Percentiles rank a stretch among this genome's conserved stretches.
Evolutionary conservation across 2,329 filamentous ascomycete genomes (phyloP).

Genomic region (Eutypa lata): DNA sequence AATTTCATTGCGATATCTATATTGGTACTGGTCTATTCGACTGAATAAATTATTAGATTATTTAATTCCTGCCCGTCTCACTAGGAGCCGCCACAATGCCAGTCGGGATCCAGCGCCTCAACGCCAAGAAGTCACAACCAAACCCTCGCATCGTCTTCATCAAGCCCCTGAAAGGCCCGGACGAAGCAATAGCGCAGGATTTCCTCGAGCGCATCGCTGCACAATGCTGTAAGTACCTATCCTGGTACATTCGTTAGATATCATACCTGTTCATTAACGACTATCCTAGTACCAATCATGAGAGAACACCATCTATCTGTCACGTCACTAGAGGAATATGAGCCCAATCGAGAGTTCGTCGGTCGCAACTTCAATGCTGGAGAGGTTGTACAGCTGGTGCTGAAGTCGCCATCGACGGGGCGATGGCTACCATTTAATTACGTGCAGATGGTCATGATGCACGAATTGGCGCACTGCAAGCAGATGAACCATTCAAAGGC

Average conservation of each 20-base stretch:
- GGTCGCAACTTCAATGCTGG: constrained; percentile 90
- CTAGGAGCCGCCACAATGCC: constrained; percentile 55
- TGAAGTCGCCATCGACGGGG: constrained; percentile 62
- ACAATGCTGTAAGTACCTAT: constrained; percentile 59
- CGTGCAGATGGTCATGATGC: constrained; percentile 95
- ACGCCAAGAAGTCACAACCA: constrained; percentile 69
- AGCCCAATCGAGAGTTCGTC: constrained; percentile 77
- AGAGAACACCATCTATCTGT: constrained; percentile 61
- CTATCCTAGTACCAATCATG: constrained; percentile 61
- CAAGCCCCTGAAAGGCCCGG: constrained; percentile 67
- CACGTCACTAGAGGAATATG: constrained; percentile 75
- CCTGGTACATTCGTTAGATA: background rate
- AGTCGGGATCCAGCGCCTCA: constrained; percentile 74
- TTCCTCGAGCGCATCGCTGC: constrained; percentile 77
- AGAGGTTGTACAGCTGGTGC: constrained; percentile 80
- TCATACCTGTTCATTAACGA: constrained; percentile 1
- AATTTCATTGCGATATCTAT: too few relatives aligned
- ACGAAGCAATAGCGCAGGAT: constrained; percentile 61
- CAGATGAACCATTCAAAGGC: constrained; percentile 85
- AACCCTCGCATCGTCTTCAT: constrained; percentile 83
- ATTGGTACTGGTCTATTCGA: too few relatives aligned
- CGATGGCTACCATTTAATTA: constrained; percentile 79
- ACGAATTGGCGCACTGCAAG: constrained; percentile 83
- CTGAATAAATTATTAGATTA: too few relatives aligned
- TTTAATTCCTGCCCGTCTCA: background rate